These are phyloP conservation scores for Adenanthera pavonina DNA, from an alignment of 306 rosid species.

Conservation along the genomic window DNA sequence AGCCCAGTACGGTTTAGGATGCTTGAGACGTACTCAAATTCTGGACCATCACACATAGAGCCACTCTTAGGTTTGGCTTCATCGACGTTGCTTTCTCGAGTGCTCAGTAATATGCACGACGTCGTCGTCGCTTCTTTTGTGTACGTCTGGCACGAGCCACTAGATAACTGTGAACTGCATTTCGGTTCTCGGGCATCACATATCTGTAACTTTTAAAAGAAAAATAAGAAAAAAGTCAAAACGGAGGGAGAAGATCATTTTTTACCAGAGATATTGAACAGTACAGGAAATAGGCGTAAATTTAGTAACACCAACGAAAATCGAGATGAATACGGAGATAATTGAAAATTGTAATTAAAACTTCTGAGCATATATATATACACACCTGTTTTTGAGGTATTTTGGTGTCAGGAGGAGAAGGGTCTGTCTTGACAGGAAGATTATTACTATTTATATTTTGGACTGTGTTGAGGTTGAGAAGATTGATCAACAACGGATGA, in stretches of 20 bases:
- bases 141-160: conserved; percentile 64
- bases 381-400: conserved; percentile 54
- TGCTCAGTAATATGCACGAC: conserved; percentile 40
- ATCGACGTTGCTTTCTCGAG: conserved; percentile 41
- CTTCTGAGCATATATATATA: not conserved
- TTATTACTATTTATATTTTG: conserved; percentile 34
- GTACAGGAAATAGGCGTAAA: not conserved
- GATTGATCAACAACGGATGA: conserved; percentile 57
- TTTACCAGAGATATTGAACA: not conserved
- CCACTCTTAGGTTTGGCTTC: conserved; percentile 45
- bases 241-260: not conserved
- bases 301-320: not conserved
- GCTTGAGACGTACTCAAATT: conserved; percentile 55
- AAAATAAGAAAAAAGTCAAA: not conserved
- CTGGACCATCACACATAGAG: conserved; percentile 46
- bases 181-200: conserved; percentile 53
- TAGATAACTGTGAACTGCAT: conserved; percentile 60
- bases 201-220: conserved; percentile 37
- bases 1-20: conserved; percentile 61
- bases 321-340: not conserved
- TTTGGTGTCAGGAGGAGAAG: conserved; percentile 48
- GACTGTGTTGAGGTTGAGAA: conserved; percentile 53
- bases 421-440: too few species aligned
- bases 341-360: not conserved
- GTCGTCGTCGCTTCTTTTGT: conserved; percentile 52